These are phyloP conservation scores for Capsella rubella DNA, from an alignment of 441 rosid species.

Conservation along the genomic window DNA sequence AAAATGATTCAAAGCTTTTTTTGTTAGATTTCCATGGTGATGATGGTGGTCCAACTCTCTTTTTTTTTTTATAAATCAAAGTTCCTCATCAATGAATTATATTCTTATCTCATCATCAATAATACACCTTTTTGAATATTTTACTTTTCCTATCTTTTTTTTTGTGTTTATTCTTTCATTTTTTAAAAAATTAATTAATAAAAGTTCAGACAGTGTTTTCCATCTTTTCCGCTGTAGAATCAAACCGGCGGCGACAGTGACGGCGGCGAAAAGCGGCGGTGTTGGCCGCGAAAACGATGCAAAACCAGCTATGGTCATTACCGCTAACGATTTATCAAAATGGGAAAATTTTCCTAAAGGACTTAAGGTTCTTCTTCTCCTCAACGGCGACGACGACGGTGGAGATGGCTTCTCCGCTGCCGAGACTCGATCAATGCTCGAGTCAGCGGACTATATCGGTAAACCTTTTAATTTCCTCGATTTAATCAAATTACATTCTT, in stretches of 20 bases:
- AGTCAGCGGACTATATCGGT: conserved; percentile 94
- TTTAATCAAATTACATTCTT: not conserved
- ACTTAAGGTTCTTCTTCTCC: conserved; percentile 89
- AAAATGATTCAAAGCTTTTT: conserved; percentile 38
- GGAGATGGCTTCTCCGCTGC: conserved; percentile 52
- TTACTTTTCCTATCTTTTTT: conserved; percentile 36
- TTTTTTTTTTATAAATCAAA: conserved; percentile 20
- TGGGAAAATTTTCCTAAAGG: conserved; percentile 99
- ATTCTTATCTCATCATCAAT: conserved; percentile 48
- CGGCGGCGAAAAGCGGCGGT: conserved; percentile 43
- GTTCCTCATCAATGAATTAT: conserved; percentile 39
- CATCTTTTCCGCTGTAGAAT: conserved; percentile 28
- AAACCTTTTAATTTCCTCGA: conserved; percentile 1
- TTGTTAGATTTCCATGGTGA: conserved; percentile 38
- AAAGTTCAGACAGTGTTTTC: conserved; percentile 30
- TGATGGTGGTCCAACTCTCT: conserved; percentile 42
- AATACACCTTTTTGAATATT: conserved; percentile 33
- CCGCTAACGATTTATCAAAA: conserved; percentile 78
- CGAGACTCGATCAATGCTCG: conserved; percentile 78
- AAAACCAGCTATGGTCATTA: conserved; percentile 96
- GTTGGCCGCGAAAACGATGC: conserved; percentile 87
- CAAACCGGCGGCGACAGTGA: conserved; percentile 48
- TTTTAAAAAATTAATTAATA: not conserved
- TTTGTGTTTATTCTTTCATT: not conserved
- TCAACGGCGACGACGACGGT: conserved; percentile 29